phyloP scores from a whole-genome alignment of 1,139 yeast genomes.

The Sugiyamaella sp. region DNA sequence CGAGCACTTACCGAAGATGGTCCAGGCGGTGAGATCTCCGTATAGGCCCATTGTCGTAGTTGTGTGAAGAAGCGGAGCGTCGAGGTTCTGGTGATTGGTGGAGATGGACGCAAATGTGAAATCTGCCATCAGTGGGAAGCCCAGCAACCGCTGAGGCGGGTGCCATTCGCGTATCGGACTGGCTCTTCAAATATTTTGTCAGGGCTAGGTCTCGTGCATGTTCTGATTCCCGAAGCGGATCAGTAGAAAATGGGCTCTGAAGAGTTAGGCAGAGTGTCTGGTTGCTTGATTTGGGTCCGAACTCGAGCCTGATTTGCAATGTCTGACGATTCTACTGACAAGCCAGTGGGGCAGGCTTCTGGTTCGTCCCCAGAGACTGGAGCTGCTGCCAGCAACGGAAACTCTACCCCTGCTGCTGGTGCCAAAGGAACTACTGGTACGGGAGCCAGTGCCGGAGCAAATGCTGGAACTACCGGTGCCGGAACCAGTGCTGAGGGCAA shows the following conservation, averaged over 20 bases:
- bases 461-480: slow-evolving; percentile 19
- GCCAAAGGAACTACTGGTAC: slow-evolving; percentile 14
- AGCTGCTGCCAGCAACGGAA: background rate
- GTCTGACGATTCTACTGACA: slow-evolving; percentile 7
- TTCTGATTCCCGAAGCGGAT: no score
- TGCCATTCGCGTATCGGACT: background rate
- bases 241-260: no score
- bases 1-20: slow-evolving; percentile 33
- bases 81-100: slow-evolving; percentile 9
- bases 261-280: background rate
- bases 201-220: slow-evolving; percentile 10
- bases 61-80: background rate
- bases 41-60: slow-evolving; percentile 36
- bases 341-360: background rate
- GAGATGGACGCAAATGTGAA: no score
- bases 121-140: no score
- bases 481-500: slow-evolving; percentile 17
- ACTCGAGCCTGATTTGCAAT: background rate
- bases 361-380: slow-evolving; percentile 10
- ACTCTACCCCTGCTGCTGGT: slow-evolving; percentile 13
- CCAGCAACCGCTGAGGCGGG: no score
- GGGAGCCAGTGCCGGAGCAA: slow-evolving; percentile 16
- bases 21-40: slow-evolving; percentile 42
- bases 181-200: background rate
- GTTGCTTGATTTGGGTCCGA: no score